Evolutionary conservation across 257 asterid species (phyloP).

Genomic region (Solanum dulcamara): DNA sequence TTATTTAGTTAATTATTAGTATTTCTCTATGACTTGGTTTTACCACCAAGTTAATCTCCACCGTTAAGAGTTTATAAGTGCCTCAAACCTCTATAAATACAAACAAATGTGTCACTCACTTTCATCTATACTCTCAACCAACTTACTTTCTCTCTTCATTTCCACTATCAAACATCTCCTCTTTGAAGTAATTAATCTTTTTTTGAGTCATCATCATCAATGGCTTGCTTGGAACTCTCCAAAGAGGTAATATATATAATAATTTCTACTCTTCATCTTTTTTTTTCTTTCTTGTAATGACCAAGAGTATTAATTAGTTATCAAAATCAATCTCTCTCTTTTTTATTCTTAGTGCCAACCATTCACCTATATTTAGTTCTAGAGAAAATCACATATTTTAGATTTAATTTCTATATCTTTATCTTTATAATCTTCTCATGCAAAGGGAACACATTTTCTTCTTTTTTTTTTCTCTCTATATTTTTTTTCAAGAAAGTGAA

Average conservation of each 20-base stretch:
- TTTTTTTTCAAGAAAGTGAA: background rate
- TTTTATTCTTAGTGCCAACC: background rate
- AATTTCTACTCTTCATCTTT: background rate
- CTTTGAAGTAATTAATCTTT: background rate
- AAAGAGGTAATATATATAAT: conserved; percentile 44
- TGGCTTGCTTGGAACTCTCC: conserved; percentile 46
- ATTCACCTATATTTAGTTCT: background rate
- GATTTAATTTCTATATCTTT: no score
- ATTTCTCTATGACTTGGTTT: background rate
- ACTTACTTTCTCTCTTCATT: background rate
- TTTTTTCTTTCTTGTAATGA: background rate
- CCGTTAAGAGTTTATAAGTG: background rate
- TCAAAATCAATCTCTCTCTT: background rate
- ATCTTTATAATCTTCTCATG: background rate
- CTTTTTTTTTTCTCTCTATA: background rate
- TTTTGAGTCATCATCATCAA: conserved; percentile 17
- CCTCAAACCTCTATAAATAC: conserved; percentile 25
- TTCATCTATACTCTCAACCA: conserved; percentile 2
- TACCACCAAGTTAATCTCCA: background rate
- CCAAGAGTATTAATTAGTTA: background rate
- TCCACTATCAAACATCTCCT: background rate
- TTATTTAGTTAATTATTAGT: background rate
- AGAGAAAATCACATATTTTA: background rate
- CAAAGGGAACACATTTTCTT: background rate
- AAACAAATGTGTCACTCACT: background rate